Conservation (phyloP, 768 basidiomycete genomes). For the Lactarius akahatsu region DNA sequence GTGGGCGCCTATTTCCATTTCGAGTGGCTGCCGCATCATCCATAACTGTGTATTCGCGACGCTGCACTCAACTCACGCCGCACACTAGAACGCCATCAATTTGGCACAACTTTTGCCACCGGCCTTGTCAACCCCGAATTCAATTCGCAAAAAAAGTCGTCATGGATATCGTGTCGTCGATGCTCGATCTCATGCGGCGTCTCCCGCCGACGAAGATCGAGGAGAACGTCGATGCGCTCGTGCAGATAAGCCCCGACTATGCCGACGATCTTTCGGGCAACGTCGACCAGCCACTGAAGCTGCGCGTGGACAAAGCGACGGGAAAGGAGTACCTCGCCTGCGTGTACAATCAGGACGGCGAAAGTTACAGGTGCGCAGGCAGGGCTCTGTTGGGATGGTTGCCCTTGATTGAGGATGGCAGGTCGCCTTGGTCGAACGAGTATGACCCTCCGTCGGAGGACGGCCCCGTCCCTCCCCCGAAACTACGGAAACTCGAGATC, state of each 20-base stretch:
- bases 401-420: slow-evolving; percentile 35
- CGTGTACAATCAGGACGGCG: slow-evolving; percentile 91
- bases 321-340: slow-evolving; percentile 91
- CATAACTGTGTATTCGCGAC: not conserved
- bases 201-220: slow-evolving; percentile 90
- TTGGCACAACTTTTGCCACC: not conserved
- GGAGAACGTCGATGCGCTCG: slow-evolving; percentile 80
- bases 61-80: not conserved
- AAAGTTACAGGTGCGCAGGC: slow-evolving; percentile 77
- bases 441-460: slow-evolving; percentile 90
- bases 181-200: slow-evolving; percentile 94
- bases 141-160: slow-evolving; percentile 38
- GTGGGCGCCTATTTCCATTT: not conserved
- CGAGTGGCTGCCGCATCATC: not conserved
- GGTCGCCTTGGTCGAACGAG: slow-evolving; percentile 98
- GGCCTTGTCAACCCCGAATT: not conserved
- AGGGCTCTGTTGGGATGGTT: not conserved
- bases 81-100: not conserved
- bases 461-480: slow-evolving; percentile 80
- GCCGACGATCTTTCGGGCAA: slow-evolving; percentile 93
- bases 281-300: slow-evolving; percentile 90
- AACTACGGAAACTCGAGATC: slow-evolving; percentile 88
- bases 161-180: slow-evolving; percentile 82
- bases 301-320: slow-evolving; percentile 74
- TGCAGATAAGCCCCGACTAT: slow-evolving; percentile 84